Base-by-base conservation (phyloP, 1,284 basidiomycete genomes). In the Leccinum subspadiceum region DNA sequence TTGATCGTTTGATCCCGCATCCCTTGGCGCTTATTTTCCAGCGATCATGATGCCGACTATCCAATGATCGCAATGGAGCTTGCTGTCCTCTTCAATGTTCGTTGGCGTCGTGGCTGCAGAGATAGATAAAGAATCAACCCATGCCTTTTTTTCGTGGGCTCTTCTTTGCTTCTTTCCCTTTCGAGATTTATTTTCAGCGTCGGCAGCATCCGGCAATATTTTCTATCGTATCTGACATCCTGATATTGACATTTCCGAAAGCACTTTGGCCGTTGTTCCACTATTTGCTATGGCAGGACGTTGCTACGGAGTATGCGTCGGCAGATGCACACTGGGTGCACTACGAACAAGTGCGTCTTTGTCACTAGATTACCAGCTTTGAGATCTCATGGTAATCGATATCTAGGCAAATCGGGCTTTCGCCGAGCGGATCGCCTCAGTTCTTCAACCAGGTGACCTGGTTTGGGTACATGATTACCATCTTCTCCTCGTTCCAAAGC, bases 181-280 rank as follows among this genome's bases (percentile, higher is more conserved):
- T 53, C 33, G 1, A 48, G 46, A 53, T 31, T 26, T 26, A 6
- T 8, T 24, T 24, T 24, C 24, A 5, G 6, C 13, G 6, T 22
- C 46, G 22, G 46, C 46, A 24, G 46, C 17, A n/a, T 54, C 26
- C 17, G 31, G n/a, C 29, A 5, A 52, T 5, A 33, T 55, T 41
- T 8, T 6, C 29, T 1, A 26, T 24, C 29, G 35, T 48, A 58
- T 41, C 35, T 54, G 54, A 60, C 26, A 44, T 46, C 2, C 60
- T 68, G 39, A 60, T 52, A 29, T 15, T 50, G 10, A 35, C 48
- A 12, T 46, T 12, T 8, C 33, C 41, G 20, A 15, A 68, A 93
- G 92, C 90, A 39, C 86, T 99, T 55, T 99, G 96, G 96, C 97
- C 96, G 0, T 80, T 98, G 29, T 97, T 99, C 84, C 97, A 99